Base-by-base conservation (phyloP, 108 stramenopile species). In the Fistulifera pelliculosa region DNA sequence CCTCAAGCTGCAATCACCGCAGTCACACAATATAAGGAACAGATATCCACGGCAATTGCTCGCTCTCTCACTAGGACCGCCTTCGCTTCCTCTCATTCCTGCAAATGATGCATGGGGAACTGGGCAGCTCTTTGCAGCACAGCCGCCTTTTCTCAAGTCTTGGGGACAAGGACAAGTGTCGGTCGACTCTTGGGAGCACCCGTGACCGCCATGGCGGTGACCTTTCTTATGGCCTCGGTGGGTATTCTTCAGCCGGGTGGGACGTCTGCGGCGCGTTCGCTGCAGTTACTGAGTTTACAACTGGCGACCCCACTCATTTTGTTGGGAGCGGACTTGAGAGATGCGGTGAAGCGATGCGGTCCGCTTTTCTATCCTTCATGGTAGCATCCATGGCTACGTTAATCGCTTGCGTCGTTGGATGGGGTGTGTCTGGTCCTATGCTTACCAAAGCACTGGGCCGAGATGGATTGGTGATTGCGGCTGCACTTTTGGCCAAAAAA, bases 401-500 rank as follows among this genome's bases (percentile, higher is more conserved):
- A 0, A n/a, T 72, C 12, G 81, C 80, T 4, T 78, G 73, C 27
- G 38, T 68, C 11, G 45, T 76, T 11, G 83, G 84, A 25, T 74
- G 78, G 68, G 31, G 28, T 1, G n/a, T 79, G 5, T 26, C 53
- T 0, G 52, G 67, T 1, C 35, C 47, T 0, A 18, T 50, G 25
- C 48, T 76, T 12, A 26, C 57, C 0, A 15, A 13, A 11, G 41
- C 58, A 12, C 54, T 89, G 16, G 68, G 68, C 7, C 38, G 43
- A 35, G 77, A 90, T 54, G 88, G 80, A 23, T 52, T 86, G 25
- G 68, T 68, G 6, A 73, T 86, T 39, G 82, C 82, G 0, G 65
- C 84, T 10, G 88, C 88, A 13, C 43, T 90, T 6, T 26, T 90
- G 63, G 81, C 88, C 49, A 90, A n/a, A 90, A 49, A 90, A 90